These are phyloP conservation scores for Aspergillus wentii DNA, from an alignment of 495 filamentous ascomycete genomes.

Conservation along the genomic window DNA sequence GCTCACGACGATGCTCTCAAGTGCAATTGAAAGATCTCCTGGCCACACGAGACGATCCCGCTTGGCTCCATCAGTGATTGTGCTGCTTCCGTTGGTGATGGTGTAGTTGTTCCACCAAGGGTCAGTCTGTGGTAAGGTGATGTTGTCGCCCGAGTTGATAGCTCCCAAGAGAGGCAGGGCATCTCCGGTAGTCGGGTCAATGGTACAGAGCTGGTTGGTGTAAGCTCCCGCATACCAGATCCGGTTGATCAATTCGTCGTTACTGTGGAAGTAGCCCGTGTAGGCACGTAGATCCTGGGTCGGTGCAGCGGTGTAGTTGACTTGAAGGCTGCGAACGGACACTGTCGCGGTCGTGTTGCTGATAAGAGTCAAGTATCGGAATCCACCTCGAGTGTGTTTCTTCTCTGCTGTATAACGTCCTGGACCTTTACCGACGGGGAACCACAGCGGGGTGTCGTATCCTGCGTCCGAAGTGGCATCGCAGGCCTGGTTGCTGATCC, in stretches of 20 bases:
- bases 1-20: slow-evolving; percentile 46
- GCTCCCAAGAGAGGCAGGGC: slow-evolving; percentile 34
- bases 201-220: slow-evolving; percentile 53
- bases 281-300: slow-evolving; percentile 50
- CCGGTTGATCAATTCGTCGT: slow-evolving; percentile 50
- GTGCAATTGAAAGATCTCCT: slow-evolving; percentile 54
- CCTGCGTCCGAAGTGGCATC: slow-evolving; percentile 40
- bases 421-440: slow-evolving; percentile 16
- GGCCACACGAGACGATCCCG: slow-evolving; percentile 53
- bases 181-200: slow-evolving; percentile 44
- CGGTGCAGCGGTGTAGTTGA: slow-evolving; percentile 32
- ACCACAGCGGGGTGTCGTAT: slow-evolving; percentile 36
- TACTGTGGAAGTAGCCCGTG: slow-evolving; percentile 55
- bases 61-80: slow-evolving; percentile 54
- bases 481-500: slow-evolving; percentile 31
- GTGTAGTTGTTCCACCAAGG: slow-evolving; percentile 28
- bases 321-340: slow-evolving; percentile 8
- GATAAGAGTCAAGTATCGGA: slow-evolving; percentile 38
- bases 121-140: slow-evolving; percentile 19
- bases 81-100: slow-evolving; percentile 40
- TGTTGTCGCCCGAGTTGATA: slow-evolving; percentile 12
- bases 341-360: slow-evolving; percentile 18
- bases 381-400: slow-evolving; percentile 35
- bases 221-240: slow-evolving; percentile 64
- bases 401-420: slow-evolving; percentile 26